Conservation (phyloP, 192 early-diverging fungal species). For the Lunasporangiospora selenospora region DNA sequence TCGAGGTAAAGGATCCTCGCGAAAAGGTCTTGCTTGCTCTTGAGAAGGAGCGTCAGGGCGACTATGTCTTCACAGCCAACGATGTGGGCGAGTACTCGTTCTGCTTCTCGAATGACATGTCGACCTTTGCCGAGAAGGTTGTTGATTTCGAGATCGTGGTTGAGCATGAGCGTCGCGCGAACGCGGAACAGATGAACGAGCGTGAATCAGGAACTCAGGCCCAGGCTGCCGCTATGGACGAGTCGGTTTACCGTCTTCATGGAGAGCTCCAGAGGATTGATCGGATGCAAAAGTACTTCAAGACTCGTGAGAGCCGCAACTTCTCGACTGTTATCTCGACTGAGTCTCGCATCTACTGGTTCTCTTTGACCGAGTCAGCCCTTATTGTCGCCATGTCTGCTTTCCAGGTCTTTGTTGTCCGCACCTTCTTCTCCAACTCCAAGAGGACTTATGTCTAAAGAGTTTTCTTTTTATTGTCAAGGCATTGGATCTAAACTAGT, state of each 20-base stretch:
- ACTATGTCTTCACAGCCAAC: conserved; percentile 91
- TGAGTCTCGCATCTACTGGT: conserved; percentile 91
- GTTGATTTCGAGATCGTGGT: conserved; percentile 96
- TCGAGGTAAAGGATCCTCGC: conserved; percentile 81
- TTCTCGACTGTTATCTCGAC: conserved; percentile 90
- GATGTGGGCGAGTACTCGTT: conserved; percentile 92
- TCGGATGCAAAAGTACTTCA: conserved; percentile 88
- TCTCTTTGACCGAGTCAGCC: conserved; percentile 78
- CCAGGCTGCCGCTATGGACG: conserved; percentile 61
- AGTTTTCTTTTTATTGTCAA: neutral
- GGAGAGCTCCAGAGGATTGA: conserved; percentile 72
- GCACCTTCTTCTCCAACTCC: conserved; percentile 86
- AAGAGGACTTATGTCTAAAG: conserved; percentile 63
- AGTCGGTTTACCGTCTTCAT: conserved; percentile 67
- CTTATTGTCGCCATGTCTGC: conserved; percentile 85
- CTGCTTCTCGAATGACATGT: conserved; percentile 97
- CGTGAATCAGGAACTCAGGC: conserved; percentile 39
- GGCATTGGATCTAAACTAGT: no score
- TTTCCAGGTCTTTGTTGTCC: conserved; percentile 94
- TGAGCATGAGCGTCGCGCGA: conserved; percentile 81
- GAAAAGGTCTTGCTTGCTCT: conserved; percentile 72
- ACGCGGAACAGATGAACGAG: conserved; percentile 9
- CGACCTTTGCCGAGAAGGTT: conserved; percentile 93
- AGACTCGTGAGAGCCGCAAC: conserved; percentile 91
- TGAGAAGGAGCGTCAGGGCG: conserved; percentile 91